A percentile compares a stretch with the other conserved stretches of the same genome.
phyloP scores from a whole-genome alignment of 2,329 filamentous ascomycete genomes.

The Ophiostoma perfectum region DNA sequence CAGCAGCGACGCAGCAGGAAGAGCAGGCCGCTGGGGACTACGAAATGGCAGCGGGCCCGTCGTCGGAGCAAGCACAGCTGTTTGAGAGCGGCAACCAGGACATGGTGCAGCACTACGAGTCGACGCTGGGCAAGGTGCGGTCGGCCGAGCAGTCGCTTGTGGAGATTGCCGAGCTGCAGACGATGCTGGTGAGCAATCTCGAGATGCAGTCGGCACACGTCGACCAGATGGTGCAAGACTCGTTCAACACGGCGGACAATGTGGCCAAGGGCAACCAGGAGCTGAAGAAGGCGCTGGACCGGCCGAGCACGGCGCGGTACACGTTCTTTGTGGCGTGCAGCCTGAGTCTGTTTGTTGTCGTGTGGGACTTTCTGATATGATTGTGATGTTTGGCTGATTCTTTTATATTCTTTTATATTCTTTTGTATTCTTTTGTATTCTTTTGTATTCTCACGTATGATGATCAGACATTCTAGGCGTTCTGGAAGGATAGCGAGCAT shows the following conservation, averaged over 20 bases:
- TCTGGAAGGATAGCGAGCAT: no score
- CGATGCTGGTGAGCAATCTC: constrained; percentile 79
- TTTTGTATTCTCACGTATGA: not conserved
- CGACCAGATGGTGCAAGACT: constrained; percentile 80
- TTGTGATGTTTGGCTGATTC: not conserved
- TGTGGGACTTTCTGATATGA: constrained; percentile 68
- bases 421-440: no score
- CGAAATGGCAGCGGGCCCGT: constrained; percentile 52
- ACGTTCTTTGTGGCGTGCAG: constrained; percentile 77
- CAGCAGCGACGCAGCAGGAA: not conserved
- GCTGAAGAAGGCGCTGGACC: constrained; percentile 73
- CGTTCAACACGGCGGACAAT: constrained; percentile 73
- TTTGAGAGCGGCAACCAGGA: constrained; percentile 91
- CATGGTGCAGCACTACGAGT: constrained; percentile 90
- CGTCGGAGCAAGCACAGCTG: constrained; percentile 73
- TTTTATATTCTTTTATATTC: not conserved
- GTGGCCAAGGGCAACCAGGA: constrained; percentile 86
- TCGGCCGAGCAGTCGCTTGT: constrained; percentile 85
- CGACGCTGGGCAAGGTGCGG: constrained; percentile 90
- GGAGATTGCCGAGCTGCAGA: constrained; percentile 90
- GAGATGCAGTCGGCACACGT: constrained; percentile 83
- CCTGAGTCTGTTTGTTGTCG: constrained; percentile 65
- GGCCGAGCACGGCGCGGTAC: constrained; percentile 65
- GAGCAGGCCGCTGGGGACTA: not conserved
- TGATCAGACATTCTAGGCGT: not conserved